These are phyloP conservation scores for Tetracladium marchalianum DNA, from an alignment of 495 filamentous ascomycete genomes.

Conservation along the genomic window DNA sequence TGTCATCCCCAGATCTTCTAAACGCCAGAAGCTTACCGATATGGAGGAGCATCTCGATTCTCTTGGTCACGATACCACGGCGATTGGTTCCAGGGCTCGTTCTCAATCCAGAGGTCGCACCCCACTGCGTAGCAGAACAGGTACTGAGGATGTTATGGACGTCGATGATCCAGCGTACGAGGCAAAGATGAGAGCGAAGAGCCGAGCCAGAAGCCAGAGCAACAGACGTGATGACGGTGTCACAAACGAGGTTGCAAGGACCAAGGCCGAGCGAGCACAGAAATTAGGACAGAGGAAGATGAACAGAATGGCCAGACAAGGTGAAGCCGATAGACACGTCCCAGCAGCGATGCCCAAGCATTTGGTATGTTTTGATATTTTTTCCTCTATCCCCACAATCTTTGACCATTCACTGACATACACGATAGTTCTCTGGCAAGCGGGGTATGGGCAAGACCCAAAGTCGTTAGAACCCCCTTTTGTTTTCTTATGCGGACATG, in stretches of 20 bases:
- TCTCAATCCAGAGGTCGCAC: conserved; percentile 58
- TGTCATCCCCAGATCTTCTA: conserved; percentile 68
- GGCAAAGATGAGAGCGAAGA: conserved; percentile 64
- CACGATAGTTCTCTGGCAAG: conserved; percentile 45
- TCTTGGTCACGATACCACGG: conserved; percentile 72
- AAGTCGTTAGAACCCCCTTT: conserved; percentile 25
- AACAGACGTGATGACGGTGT: conserved; percentile 83
- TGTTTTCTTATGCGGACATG: background rate
- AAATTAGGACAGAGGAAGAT: conserved; percentile 95
- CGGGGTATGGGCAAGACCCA: conserved; percentile 48
- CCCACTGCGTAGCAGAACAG: conserved; percentile 32
- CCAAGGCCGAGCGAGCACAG: conserved; percentile 70
- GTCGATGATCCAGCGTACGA: conserved; percentile 54
- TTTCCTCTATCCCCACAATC: background rate
- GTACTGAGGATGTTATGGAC: conserved; percentile 67
- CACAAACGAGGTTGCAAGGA: conserved; percentile 44
- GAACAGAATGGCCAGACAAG: conserved; percentile 93
- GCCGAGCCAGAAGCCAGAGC: conserved; percentile 68
- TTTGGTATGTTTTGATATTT: conserved; percentile 52
- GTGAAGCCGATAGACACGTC: conserved; percentile 92
- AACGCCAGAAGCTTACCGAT: conserved; percentile 67
- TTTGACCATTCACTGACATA: conserved; percentile 6
- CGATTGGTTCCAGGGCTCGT: conserved; percentile 62
- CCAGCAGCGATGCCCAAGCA: conserved; percentile 77
- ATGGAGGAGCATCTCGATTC: conserved; percentile 77